A percentile compares a stretch with the other conserved stretches of the same genome.
Evolutionary conservation across 805 yeast genomes (phyloP).

Genomic region (Saturnispora hagleri): DNA sequence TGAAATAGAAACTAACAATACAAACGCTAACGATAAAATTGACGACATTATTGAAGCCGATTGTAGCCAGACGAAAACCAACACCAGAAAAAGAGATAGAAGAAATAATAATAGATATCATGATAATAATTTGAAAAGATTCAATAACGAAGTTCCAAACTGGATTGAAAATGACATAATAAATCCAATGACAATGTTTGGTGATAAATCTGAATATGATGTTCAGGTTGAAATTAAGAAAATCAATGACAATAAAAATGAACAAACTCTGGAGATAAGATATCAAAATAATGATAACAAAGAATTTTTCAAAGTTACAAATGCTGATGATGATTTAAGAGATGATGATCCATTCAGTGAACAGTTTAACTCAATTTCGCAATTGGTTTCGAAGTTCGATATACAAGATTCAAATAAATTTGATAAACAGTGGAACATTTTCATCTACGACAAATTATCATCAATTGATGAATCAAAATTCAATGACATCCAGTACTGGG

Average conservation of each 20-base stretch:
- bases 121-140: neutral
- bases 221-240: slow-evolving; percentile 8
- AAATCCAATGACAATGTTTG: slow-evolving; percentile 22
- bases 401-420: neutral
- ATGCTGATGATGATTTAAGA: neutral
- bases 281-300: slow-evolving; percentile 8
- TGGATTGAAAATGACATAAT: slow-evolving; percentile 20
- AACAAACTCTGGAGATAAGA: slow-evolving; percentile 17
- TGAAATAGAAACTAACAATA: slow-evolving; percentile 21
- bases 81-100: slow-evolving; percentile 27
- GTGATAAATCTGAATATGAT: slow-evolving; percentile 25
- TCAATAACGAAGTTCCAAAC: slow-evolving; percentile 13
- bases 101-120: slow-evolving; percentile 9
- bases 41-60: slow-evolving; percentile 32
- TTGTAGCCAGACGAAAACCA: slow-evolving; percentile 22
- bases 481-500: slow-evolving; percentile 44
- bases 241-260: slow-evolving; percentile 12
- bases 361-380: slow-evolving; percentile 28
- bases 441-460: slow-evolving; percentile 32
- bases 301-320: slow-evolving; percentile 19
- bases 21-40: slow-evolving; percentile 34
- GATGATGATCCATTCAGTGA: slow-evolving; percentile 18
- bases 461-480: slow-evolving; percentile 24
- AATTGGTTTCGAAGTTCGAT: slow-evolving; percentile 10
- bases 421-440: slow-evolving; percentile 32